Conservation (phyloP, 805 yeast species). For the Ogataea zsoltii region DNA sequence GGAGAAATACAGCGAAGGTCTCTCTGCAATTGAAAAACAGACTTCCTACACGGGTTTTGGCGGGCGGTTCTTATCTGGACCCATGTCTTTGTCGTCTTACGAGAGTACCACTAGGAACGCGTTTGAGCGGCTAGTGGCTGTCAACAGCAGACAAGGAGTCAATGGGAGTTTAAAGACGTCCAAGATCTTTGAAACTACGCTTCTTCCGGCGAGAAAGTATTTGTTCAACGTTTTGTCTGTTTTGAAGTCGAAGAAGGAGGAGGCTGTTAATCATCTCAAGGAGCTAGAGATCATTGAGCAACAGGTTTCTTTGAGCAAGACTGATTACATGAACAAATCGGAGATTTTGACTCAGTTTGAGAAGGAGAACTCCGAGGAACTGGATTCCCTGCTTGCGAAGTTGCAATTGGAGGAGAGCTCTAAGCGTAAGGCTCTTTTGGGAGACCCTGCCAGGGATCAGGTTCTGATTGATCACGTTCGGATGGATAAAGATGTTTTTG, state of each 20-base stretch:
- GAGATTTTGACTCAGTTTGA: conserved; percentile 20
- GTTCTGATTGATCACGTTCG: conserved; percentile 13
- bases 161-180: conserved; percentile 6
- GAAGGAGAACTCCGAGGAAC: conserved; percentile 9
- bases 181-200: conserved; percentile 5
- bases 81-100: neutral
- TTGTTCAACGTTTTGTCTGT: conserved; percentile 9
- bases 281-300: conserved; percentile 4
- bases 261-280: neutral
- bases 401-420: conserved; percentile 4
- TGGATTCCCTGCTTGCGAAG: neutral
- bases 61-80: neutral
- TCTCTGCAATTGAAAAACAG: neutral
- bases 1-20: conserved; percentile 4
- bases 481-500: conserved; percentile 8
- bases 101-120: conserved; percentile 12
- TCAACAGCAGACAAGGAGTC: conserved; percentile 16
- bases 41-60: neutral
- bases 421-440: conserved; percentile 13
- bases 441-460: conserved; percentile 18
- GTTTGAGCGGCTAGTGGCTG: conserved; percentile 9
- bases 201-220: conserved; percentile 18
- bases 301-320: conserved; percentile 1
- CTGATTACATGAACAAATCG: conserved; percentile 15
- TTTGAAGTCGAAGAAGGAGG: conserved; percentile 5